A percentile compares a stretch with the other conserved stretches of the same genome.
These are phyloP conservation scores for Sechiopsis laciniata DNA, from an alignment of 306 rosid genomes.

Conservation along the genomic window DNA sequence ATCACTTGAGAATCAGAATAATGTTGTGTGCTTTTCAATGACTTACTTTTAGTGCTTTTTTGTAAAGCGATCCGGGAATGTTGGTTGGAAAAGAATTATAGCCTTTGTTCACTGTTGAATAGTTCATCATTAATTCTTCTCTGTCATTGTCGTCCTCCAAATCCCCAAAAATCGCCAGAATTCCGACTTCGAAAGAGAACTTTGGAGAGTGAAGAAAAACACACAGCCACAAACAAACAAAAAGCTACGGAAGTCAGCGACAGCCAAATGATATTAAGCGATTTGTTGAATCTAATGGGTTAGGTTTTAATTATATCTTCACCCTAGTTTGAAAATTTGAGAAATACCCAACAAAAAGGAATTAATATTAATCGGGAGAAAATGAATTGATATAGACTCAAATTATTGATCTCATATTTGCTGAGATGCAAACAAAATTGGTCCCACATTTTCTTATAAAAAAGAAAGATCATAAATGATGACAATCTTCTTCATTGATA, in stretches of 20 bases:
- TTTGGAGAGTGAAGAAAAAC: slow-evolving; percentile 30
- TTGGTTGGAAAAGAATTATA: slow-evolving; percentile 71
- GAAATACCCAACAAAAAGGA: too few relatives aligned
- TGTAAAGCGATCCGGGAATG: slow-evolving; percentile 66
- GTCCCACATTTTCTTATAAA: too few relatives aligned
- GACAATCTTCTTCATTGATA: too few relatives aligned
- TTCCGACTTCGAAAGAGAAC: slow-evolving; percentile 81
- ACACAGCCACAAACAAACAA: slow-evolving; percentile 5
- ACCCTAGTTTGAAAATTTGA: too few relatives aligned
- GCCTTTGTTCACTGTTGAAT: slow-evolving; percentile 53
- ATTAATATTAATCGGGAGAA: too few relatives aligned
- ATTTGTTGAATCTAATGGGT: too few relatives aligned
- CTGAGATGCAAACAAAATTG: too few relatives aligned
- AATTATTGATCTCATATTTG: too few relatives aligned
- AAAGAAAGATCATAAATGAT: too few relatives aligned
- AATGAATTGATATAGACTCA: too few relatives aligned
- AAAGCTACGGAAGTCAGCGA: background rate
- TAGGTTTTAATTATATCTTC: too few relatives aligned
- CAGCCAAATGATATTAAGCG: background rate
- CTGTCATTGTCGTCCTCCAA: slow-evolving; percentile 49
- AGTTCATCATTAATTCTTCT: slow-evolving; percentile 60
- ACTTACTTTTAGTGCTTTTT: slow-evolving; percentile 59
- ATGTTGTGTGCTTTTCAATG: background rate
- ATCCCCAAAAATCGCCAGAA: slow-evolving; percentile 52
- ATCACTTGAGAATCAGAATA: background rate